Evolutionary conservation across 352 stramenopile genomes (phyloP).

Genomic region (Phytophthora aleatoria): DNA sequence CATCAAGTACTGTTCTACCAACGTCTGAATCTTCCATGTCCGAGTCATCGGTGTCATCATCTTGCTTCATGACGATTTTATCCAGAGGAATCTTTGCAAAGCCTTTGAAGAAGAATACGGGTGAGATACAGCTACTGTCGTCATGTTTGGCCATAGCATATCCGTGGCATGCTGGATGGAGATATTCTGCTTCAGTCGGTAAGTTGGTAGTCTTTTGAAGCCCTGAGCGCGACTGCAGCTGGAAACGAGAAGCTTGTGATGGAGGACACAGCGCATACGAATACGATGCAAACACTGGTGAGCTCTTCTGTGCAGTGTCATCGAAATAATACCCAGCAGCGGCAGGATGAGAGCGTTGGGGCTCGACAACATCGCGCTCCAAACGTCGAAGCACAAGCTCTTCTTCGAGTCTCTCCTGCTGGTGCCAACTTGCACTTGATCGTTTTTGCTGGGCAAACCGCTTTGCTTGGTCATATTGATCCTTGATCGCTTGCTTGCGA

Average conservation of each 20-base stretch:
- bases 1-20: conserved; percentile 10
- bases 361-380: conserved; percentile 65
- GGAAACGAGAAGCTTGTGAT: conserved; percentile 29
- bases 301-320: conserved; percentile 14
- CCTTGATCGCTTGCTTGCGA: conserved; percentile 40
- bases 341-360: conserved; percentile 53
- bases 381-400: conserved; percentile 66
- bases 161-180: conserved; percentile 64
- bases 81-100: conserved; percentile 71
- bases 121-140: conserved; percentile 53
- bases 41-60: conserved; percentile 38
- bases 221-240: conserved; percentile 20
- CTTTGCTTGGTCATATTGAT: conserved; percentile 36
- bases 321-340: conserved; percentile 63
- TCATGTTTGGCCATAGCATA: conserved; percentile 54
- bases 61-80: conserved; percentile 44
- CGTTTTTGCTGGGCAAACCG: conserved; percentile 33
- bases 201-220: conserved; percentile 24
- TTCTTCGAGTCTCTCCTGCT: conserved; percentile 59
- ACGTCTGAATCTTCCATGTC: conserved; percentile 29
- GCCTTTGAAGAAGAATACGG: conserved; percentile 64
- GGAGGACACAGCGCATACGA: conserved; percentile 51
- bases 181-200: conserved; percentile 30
- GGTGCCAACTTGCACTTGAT: conserved; percentile 46
- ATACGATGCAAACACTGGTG: conserved; percentile 63